Evolutionary conservation across 1,284 basidiomycete species (phyloP), one percentile per base, ranked within the genome.

Genomic region (Phellopilus nigrolimitatus): DNA sequence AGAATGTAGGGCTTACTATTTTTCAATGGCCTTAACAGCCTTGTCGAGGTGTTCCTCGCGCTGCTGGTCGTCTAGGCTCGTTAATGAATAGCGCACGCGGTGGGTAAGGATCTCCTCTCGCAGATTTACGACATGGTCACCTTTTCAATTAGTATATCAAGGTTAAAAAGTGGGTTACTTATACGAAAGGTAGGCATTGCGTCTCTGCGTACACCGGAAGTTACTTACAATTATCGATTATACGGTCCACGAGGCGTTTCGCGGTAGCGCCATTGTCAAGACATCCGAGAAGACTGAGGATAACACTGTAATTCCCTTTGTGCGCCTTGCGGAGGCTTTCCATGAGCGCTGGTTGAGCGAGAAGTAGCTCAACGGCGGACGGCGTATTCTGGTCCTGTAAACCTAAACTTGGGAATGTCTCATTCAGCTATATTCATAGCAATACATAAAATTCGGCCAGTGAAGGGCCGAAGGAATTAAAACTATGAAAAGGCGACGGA

Each of bases 291-390:
- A 98, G 75, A 62, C 91, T 92, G 22, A 97, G 77, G 22, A 98
- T 84, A 39, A 95, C 73, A 45, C 92, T 84, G 64, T 95, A 98
- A 60, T 89, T 92, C 39, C 95, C 95, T 74, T 85, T 80, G 59
- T 91, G 80, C 0, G 91, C 91, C 60, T 84, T 91, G 49, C 91
- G 79, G 4, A 98, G 72, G 59, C 84, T 88, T 52, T 97, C 92
- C 31, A 97, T 73, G 1, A 97, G 71, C 1, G 79, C 69, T 0
- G 92, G 88, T 44, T 93, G 83, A 1, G 80, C 73, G 62, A 93
- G 83, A 0, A 97, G 76, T 9, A 97, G 75, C 57, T 90, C 84
- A 27, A 95, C 88, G 0, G 91, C 88, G 1, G 84, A 86, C 58
- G 84, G 82, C 0, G 83, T 79, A 56, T 76, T 77, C 55, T 72